A percentile compares a stretch with the other conserved stretches of the same genome.
phyloP scores from a whole-genome alignment of 1,284 basidiomycete genomes.

The Sporisorium scitamineum region DNA sequence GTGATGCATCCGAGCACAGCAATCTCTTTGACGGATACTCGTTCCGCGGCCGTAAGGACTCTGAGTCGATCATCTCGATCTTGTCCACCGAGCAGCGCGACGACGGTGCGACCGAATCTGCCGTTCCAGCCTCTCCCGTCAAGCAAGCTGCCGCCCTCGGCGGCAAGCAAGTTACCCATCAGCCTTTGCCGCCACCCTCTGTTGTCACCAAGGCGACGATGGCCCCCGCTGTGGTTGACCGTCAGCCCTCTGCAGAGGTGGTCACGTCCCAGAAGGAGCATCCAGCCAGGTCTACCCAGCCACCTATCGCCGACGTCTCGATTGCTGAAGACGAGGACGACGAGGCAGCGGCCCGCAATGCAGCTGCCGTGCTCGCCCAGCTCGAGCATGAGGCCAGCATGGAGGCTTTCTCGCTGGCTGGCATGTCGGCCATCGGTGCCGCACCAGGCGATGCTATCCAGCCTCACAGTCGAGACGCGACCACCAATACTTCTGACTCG shows the following conservation, averaged over 20 bases:
- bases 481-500: constrained; percentile 43
- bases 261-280: neutral
- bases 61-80: constrained; percentile 56
- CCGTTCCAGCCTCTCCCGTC: constrained; percentile 14
- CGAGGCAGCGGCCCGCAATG: constrained; percentile 53
- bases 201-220: constrained; percentile 15
- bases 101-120: constrained; percentile 21
- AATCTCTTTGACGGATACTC: constrained; percentile 65
- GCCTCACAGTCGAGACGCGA: constrained; percentile 42
- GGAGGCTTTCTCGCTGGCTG: constrained; percentile 28
- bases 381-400: constrained; percentile 56
- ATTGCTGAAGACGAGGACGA: constrained; percentile 58
- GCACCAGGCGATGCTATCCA: constrained; percentile 13
- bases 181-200: constrained; percentile 1
- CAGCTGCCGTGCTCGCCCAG: constrained; percentile 60
- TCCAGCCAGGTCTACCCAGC: constrained; percentile 3
- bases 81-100: constrained; percentile 28
- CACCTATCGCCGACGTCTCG: constrained; percentile 20
- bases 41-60: constrained; percentile 62
- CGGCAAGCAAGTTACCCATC: neutral
- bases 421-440: constrained; percentile 13
- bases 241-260: constrained; percentile 8
- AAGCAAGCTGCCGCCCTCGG: constrained; percentile 5
- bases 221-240: constrained; percentile 20
- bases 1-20: constrained; percentile 32